Evolutionary conservation across 192 early-diverging fungal genomes (phyloP).

Genomic region (Backusella mclennaniae): DNA sequence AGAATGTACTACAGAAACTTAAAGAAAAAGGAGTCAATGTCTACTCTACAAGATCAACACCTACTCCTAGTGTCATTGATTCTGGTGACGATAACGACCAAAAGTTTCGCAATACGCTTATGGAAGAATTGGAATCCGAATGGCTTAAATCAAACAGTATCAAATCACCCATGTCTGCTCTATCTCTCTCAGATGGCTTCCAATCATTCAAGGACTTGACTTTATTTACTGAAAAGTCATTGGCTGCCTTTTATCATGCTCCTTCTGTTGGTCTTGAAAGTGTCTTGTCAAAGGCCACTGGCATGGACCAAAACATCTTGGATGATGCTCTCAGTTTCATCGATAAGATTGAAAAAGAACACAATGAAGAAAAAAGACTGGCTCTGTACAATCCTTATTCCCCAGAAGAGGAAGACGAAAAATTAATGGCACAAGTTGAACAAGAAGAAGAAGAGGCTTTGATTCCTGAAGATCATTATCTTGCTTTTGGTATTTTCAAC

Average conservation of each 20-base stretch:
- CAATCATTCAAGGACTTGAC: not conserved
- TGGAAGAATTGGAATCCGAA: constrained; percentile 52
- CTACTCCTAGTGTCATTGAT: constrained; percentile 20
- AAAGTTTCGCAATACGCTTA: constrained; percentile 23
- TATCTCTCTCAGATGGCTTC: not conserved
- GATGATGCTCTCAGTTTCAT: constrained; percentile 27
- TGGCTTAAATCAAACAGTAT: constrained; percentile 37
- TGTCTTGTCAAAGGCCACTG: constrained; percentile 17
- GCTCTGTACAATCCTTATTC: not conserved
- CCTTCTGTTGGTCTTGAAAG: constrained; percentile 12
- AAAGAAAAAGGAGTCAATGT: constrained; percentile 21
- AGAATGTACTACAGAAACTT: constrained; percentile 25
- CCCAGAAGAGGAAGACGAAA: not conserved
- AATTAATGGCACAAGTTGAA: not conserved
- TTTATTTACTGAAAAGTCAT: constrained; percentile 22
- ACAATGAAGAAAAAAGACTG: constrained; percentile 6
- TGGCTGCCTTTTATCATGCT: constrained; percentile 17
- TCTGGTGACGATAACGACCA: not conserved
- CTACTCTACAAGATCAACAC: constrained; percentile 15
- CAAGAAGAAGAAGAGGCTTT: not conserved
- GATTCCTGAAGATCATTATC: not conserved
- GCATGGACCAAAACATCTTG: constrained; percentile 9
- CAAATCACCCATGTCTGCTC: not conserved
- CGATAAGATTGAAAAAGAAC: constrained; percentile 1
- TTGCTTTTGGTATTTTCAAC: not conserved